Base-by-base conservation (phyloP, 164 flowering plant genomes). In the Paratinospora sagittata region DNA sequence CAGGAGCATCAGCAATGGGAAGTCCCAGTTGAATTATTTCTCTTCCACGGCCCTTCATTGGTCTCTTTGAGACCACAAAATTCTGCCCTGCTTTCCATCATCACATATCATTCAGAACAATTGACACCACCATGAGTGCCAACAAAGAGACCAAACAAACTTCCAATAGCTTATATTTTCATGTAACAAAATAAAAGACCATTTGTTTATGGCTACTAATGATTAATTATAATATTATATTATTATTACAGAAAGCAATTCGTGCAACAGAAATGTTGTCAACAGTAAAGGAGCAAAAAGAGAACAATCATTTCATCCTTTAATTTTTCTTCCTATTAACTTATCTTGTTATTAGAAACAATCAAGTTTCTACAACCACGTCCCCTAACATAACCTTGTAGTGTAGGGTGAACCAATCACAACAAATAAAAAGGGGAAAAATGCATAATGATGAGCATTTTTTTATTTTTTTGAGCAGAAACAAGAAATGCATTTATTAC, bases 21-120 rank as follows among this genome's bases (percentile, higher is more conserved):
- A 81, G 39, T 24, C 98, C 97, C 57, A 93, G 71, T 75, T 93
- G 98, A 77, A 93, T 85, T 81, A 86, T 84, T 81, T 93, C 97
- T 82, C 98, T 84, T 62, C 97, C 98, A 79, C 83, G 93, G 66
- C 98, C 98, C 76, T 79, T 88, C 78, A 80, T 84, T 66, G 97
- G 98, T 78, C 92, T 86, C 82, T 85, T 89, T 58, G 85, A 85
- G 49, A 72, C 77, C 41, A 82, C 79, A 85, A 78, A 93, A 17
- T 92, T 79, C 52, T 84, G 93, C 66, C 97, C 97, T 93, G 95
- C 80, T 84, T 77, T 67, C 23, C 69, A 55, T 72, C 27, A 65
- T 30, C 58, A 66, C 67, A 45, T 16, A 69, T 27, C 14, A 52
- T 65, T 55, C 34, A 12, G 1, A 45, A 60, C 21, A 49, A 65